Percentiles rank a stretch among this genome's conserved stretches.
These are phyloP conservation scores for Crithidia brevicula DNA, from an alignment of 208 protist genomes.

Conservation along the genomic window DNA sequence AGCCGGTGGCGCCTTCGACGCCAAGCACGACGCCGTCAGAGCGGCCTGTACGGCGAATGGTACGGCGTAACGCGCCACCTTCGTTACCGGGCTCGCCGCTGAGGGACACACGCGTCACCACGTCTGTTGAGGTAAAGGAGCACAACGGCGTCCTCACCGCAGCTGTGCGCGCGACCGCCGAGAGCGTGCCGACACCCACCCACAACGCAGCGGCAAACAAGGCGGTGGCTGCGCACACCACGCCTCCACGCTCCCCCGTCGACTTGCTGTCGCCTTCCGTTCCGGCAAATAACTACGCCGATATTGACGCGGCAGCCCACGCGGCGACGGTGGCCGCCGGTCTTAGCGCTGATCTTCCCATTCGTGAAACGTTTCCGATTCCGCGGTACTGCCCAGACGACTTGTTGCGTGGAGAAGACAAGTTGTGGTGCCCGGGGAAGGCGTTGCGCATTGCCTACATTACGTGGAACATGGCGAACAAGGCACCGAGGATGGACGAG, in stretches of 20 bases:
- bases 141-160: background rate
- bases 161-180: background rate
- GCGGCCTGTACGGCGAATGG: too few relatives aligned
- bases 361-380: slow-evolving; percentile 68
- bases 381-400: slow-evolving; percentile 56
- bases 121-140: background rate
- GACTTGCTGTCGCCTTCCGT: slow-evolving; percentile 1
- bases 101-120: background rate
- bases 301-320: slow-evolving; percentile 33
- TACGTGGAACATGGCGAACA: slow-evolving; percentile 86
- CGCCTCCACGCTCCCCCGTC: background rate
- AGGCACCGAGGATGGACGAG: slow-evolving; percentile 43
- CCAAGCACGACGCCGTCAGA: too few relatives aligned
- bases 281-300: slow-evolving; percentile 10
- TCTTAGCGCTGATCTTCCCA: background rate
- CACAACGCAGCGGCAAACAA: background rate
- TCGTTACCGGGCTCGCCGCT: too few relatives aligned
- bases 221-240: background rate
- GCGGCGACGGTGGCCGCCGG: slow-evolving; percentile 22
- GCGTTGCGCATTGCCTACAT: slow-evolving; percentile 77
- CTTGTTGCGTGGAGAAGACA: slow-evolving; percentile 28
- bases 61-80: too few relatives aligned
- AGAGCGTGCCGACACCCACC: background rate
- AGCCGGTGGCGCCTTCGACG: too few relatives aligned
- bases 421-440: slow-evolving; percentile 65